A percentile compares a stretch with the other conserved stretches of the same genome.
These are phyloP conservation scores for Boeremia lycopersici DNA, from an alignment of 2,329 filamentous ascomycete species.

Conservation along the genomic window DNA sequence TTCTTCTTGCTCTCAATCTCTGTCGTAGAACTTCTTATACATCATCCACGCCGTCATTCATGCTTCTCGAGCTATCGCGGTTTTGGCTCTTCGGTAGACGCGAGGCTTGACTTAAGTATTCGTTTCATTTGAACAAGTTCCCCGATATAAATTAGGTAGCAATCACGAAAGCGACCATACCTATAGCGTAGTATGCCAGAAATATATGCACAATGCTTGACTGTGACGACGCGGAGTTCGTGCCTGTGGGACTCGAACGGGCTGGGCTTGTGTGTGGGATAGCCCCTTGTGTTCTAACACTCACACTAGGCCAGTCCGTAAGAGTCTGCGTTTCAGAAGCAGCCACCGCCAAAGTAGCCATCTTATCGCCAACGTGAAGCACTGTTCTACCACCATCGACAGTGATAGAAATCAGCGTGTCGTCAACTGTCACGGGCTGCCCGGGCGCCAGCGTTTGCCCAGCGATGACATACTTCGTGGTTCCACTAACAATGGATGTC, in stretches of 20 bases:
- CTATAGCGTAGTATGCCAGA: background rate
- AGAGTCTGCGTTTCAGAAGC: background rate
- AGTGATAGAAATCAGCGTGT: conserved; percentile 21
- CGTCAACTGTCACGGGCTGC: conserved; percentile 23
- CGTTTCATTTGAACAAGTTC: too few relatives aligned
- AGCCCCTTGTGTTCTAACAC: background rate
- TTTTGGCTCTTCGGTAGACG: background rate
- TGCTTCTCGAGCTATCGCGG: background rate
- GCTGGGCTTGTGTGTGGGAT: background rate
- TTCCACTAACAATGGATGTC: conserved; percentile 19
- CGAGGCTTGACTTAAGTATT: background rate
- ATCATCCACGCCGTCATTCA: background rate
- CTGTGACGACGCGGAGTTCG: background rate
- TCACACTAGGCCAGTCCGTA: conserved; percentile 1
- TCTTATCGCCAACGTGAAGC: conserved; percentile 21
- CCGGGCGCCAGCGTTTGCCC: conserved; percentile 27
- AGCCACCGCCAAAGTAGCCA: conserved; percentile 19
- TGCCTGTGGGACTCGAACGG: background rate
- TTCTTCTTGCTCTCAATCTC: background rate
- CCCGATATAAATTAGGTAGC: background rate
- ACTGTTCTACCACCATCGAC: conserved; percentile 14
- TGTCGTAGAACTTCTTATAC: background rate
- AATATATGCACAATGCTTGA: background rate
- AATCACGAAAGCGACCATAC: background rate
- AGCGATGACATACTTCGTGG: conserved; percentile 22